Base-by-base conservation (phyloP, 1,139 yeast genomes). In the Entelexis paramagnoliae region DNA sequence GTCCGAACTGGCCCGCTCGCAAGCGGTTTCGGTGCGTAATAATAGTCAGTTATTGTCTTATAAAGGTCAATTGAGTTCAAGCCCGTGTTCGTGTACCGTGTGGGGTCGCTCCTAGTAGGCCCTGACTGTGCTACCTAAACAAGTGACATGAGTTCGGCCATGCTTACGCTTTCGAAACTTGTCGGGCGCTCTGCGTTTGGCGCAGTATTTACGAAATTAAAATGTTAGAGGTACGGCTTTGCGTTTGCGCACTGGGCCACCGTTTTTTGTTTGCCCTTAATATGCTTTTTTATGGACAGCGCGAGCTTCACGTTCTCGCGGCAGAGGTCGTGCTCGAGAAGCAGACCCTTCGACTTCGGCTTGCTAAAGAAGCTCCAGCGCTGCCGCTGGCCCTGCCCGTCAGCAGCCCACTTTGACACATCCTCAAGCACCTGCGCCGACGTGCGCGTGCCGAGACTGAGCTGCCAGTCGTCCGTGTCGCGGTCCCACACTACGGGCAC, bases 381-480 rank as follows among this genome's bases (percentile, higher is more conserved):
- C 34, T 30, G 22, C 16, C 14, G 28, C 20, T 6, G 29, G 14
- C 16, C 3, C 32, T 19, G 9, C 29, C 28, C 7, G 60, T 64
- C 36, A 2, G 65, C 60, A 11, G 63, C 58, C 81, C 91, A 85
- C 14, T 61, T 63, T 7, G 62, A 63, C 2, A 84, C 79, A 46
- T 83, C 87, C 5, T 65, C 62, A 48, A 73, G 68, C 34, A 88
- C 79, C 44, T 76, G 77, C 2, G 63, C 62, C 52, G 77, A 79
- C 0, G 77, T 73, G 51, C 77, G 72, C 35, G 62, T 54, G 17
- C 63, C 63, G 28, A 63, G 67, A 48, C 63, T 63, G 59, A 88
- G 69, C 66, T 80, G 79, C 97, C 97, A 89, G 66, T 91, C 97
- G 68, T 82, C 81, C 0, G 96, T 80, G 66, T 89, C 97, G 61